Evolutionary conservation across 108 stramenopile species (phyloP), one percentile per base, ranked within the genome.

Genomic region (Nannochloropsis gaditana): DNA sequence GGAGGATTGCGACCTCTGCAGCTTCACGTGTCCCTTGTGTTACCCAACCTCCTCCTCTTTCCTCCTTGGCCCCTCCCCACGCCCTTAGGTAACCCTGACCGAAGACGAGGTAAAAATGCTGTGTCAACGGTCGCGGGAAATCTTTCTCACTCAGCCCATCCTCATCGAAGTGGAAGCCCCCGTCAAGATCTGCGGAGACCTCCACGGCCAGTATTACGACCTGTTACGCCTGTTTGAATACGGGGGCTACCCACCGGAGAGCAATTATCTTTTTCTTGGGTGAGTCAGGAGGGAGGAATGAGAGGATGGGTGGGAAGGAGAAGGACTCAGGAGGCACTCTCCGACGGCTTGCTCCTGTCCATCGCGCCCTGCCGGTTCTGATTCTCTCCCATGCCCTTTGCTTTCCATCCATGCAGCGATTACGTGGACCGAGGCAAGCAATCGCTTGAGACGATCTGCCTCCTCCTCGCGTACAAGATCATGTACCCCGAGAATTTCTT

Each of bases 401-500:
- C 41, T 19, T 59, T 59, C 45, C 2, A 41, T 5, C 5, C 9
- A 9, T 19, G 21, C n/a, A 86, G 86, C 19, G 98, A 99, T 86
- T 98, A 99, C 88, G 97, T 99, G 41, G 97, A 99, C 90, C 92
- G 99, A 79, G 99, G 97, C 43, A 98, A 98, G 92, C 97, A 99
- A 87, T 91, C 91, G 85, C 93, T 99, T 85, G 99, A 99, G 89
- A 96, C 96, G 43, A 98, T 99, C 86, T 96, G 96, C 91, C 93
- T 99, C 89, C 93, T 97, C 43, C 86, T 99, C 50, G 95, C 96
- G 21, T 97, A 97, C 92, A 99, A 99, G 90, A 97, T 99, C 89
- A 97, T 96, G 92, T 99, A 97, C 89, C 99, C 99, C 21, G 97
- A 99, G 88, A 97, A 97, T 92, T 98, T 99, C 91, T 99, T 99